phyloP scores from a whole-genome alignment of 2,329 filamentous ascomycete species.

The Claviceps fusiformis region DNA sequence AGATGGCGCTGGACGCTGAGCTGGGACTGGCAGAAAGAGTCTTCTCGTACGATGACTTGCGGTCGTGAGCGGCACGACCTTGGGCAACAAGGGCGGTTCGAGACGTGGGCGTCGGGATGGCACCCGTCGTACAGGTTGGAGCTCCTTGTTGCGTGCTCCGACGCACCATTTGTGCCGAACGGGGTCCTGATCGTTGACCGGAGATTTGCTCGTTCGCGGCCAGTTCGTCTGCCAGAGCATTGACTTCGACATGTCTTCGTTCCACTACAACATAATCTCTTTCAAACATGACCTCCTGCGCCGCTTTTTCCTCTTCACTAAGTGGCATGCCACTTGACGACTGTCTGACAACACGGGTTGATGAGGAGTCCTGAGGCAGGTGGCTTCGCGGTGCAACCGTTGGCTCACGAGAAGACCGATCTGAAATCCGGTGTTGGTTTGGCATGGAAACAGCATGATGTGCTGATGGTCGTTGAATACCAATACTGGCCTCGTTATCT shows the following conservation, averaged over 20 bases:
- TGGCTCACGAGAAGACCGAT: conserved; percentile 12
- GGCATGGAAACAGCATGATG: conserved; percentile 37
- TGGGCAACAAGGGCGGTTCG: conserved; percentile 62
- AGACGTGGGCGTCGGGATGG: conserved; percentile 51
- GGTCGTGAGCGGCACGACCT: conserved; percentile 57
- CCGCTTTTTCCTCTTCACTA: conserved; percentile 57
- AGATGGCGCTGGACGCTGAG: conserved; percentile 80
- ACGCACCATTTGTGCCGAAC: conserved; percentile 52
- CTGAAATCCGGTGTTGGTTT: conserved; percentile 22
- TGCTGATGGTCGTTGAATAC: conserved; percentile 34
- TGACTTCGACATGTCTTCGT: conserved; percentile 89
- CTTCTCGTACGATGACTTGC: conserved; percentile 69
- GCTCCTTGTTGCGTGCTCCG: conserved; percentile 66
- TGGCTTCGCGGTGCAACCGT: conserved; percentile 22
- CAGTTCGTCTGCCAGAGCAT: conserved; percentile 90
- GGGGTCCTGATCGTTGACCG: conserved; percentile 34
- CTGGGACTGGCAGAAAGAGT: conserved; percentile 51
- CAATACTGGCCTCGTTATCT: conserved; percentile 30
- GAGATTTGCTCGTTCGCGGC: conserved; percentile 62
- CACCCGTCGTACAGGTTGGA: conserved; percentile 55
- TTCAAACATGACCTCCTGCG: conserved; percentile 80
- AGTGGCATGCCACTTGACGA: conserved; percentile 15
- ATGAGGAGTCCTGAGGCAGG: conserved; percentile 10
- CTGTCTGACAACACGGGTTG: conserved; percentile 9
- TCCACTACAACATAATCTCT: conserved; percentile 94